Conservation (phyloP, 1,284 basidiomycete genomes). For the Pascua guehoae region DNA sequence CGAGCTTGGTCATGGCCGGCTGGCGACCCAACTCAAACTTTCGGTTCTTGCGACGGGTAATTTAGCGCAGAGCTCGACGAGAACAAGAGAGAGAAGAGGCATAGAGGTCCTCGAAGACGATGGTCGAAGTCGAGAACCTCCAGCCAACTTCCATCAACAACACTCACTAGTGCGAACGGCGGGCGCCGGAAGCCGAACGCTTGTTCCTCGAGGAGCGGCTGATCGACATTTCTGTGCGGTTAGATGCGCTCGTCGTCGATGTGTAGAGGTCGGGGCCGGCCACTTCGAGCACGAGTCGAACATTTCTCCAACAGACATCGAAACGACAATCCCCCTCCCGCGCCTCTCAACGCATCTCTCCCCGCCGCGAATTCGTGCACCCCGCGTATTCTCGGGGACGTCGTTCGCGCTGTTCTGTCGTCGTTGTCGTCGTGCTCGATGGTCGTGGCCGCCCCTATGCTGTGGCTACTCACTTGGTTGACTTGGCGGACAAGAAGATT, state of each 20-base stretch:
- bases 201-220: slow-evolving; percentile 92
- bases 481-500: neutral
- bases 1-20: slow-evolving; percentile 87
- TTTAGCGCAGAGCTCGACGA: no score
- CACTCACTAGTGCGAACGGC: slow-evolving; percentile 67
- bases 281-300: neutral
- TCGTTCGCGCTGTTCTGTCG: neutral
- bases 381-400: neutral
- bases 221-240: slow-evolving; percentile 61
- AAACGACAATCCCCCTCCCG: neutral
- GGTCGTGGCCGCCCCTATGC: neutral
- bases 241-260: neutral
- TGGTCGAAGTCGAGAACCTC: neutral
- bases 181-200: slow-evolving; percentile 85
- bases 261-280: neutral
- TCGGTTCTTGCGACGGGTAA: slow-evolving; percentile 81
- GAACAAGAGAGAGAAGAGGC: no score
- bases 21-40: slow-evolving; percentile 98
- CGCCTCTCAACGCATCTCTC: neutral
- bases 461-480: neutral
- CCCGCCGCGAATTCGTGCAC: neutral
- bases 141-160: neutral
- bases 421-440: neutral
- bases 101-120: no score
- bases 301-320: neutral